Percentiles rank a stretch among this genome's conserved stretches.
These are phyloP conservation scores for Excoecaria cochinchinensis DNA, from an alignment of 345 rosid species.

Conservation along the genomic window DNA sequence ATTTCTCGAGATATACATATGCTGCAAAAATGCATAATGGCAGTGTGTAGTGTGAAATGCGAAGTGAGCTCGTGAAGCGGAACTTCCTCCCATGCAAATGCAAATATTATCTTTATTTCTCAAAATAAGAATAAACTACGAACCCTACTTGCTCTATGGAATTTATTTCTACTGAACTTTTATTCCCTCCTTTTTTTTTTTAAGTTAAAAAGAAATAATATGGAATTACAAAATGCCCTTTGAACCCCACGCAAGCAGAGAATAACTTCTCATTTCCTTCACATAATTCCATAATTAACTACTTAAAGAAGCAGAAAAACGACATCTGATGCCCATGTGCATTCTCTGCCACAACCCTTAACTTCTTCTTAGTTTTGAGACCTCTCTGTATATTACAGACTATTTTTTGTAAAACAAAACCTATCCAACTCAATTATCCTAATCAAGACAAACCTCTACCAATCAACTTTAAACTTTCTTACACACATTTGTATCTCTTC, in stretches of 20 bases:
- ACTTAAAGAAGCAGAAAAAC: slow-evolving; percentile 30
- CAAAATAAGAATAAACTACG: slow-evolving; percentile 30
- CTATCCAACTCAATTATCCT: slow-evolving; percentile 31
- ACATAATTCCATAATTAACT: slow-evolving; percentile 30
- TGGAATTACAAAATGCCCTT: slow-evolving; percentile 43
- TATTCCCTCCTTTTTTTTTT: not conserved
- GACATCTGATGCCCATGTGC: slow-evolving; percentile 60
- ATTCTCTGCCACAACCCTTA: slow-evolving; percentile 24
- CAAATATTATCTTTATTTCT: slow-evolving; percentile 32
- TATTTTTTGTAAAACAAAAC: slow-evolving; percentile 16
- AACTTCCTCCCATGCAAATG: slow-evolving; percentile 44
- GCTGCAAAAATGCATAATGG: not conserved
- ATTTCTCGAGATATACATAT: not conserved
- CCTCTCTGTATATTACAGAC: slow-evolving; percentile 8
- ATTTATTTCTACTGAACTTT: slow-evolving; percentile 18
- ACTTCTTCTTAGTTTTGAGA: slow-evolving; percentile 5
- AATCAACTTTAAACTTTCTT: slow-evolving; percentile 30
- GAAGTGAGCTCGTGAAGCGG: slow-evolving; percentile 33
- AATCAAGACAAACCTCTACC: slow-evolving; percentile 36
- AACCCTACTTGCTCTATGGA: slow-evolving; percentile 27
- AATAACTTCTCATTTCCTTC: slow-evolving; percentile 39
- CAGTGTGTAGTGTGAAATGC: not conserved
- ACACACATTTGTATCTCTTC: slow-evolving; percentile 28
- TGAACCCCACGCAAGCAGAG: slow-evolving; percentile 20
- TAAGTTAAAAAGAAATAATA: too few species aligned